phyloP scores from a whole-genome alignment of 345 rosid species.

The Pugionium dolabratum region DNA sequence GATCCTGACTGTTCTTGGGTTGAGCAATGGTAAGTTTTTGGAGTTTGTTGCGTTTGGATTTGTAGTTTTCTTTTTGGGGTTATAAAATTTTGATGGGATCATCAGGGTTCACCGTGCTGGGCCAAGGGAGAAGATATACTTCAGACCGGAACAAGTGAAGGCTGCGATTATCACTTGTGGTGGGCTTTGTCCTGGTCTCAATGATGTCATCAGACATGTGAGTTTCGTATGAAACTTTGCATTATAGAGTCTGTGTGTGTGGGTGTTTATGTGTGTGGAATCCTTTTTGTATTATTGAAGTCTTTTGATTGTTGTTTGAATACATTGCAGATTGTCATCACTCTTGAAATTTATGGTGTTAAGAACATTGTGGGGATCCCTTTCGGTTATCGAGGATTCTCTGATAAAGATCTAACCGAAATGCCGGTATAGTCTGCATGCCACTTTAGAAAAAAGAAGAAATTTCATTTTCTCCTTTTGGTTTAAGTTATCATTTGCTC shows the following conservation, averaged over 20 bases:
- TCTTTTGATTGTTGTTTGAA: background rate
- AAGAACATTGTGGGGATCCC: slow-evolving; percentile 94
- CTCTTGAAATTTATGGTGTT: slow-evolving; percentile 95
- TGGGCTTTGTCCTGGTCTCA: slow-evolving; percentile 95
- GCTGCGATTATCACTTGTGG: slow-evolving; percentile 96
- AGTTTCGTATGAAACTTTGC: slow-evolving; percentile 20
- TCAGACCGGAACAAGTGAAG: slow-evolving; percentile 84
- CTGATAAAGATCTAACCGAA: slow-evolving; percentile 67
- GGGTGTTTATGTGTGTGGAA: background rate
- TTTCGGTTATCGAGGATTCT: slow-evolving; percentile 90
- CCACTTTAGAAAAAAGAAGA: background rate
- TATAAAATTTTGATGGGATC: slow-evolving; percentile 7
- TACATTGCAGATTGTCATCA: slow-evolving; percentile 79
- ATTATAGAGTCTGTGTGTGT: background rate
- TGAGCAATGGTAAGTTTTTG: slow-evolving; percentile 68
- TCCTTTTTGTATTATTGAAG: background rate
- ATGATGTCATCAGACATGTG: slow-evolving; percentile 91
- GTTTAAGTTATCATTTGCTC: slow-evolving; percentile 1
- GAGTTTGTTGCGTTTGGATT: background rate
- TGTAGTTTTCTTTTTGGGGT: background rate
- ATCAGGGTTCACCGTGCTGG: slow-evolving; percentile 96
- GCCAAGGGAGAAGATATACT: slow-evolving; percentile 85
- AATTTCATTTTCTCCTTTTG: background rate
- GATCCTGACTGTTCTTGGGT: slow-evolving; percentile 86
- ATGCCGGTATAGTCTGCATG: slow-evolving; percentile 57